Percentiles rank a stretch among this genome's conserved stretches.
These are phyloP conservation scores for Dioscorea alata DNA, from an alignment of 106 monocot genomes.

Conservation along the genomic window DNA sequence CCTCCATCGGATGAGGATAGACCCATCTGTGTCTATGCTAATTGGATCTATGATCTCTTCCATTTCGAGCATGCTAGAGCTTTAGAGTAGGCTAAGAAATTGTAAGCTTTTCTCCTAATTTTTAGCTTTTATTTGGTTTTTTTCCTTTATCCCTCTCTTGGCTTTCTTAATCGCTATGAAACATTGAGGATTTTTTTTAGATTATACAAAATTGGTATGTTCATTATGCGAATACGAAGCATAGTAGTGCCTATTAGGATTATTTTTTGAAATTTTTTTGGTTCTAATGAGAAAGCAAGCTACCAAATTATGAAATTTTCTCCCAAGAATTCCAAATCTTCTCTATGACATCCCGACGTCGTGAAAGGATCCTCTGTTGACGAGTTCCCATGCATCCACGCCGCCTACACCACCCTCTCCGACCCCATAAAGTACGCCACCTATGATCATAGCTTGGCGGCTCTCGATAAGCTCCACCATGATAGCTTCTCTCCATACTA, in stretches of 20 bases:
- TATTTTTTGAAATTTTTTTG: no score
- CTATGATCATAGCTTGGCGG: slow-evolving; percentile 14
- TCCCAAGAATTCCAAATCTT: no score
- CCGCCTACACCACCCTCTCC: slow-evolving; percentile 29
- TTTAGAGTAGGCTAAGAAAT: slow-evolving; percentile 62
- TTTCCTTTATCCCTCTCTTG: no score
- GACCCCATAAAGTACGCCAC: slow-evolving; percentile 24
- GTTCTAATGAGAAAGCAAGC: no score
- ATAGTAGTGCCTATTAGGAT: no score
- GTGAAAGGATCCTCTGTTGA: slow-evolving; percentile 18
- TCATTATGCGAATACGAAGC: no score
- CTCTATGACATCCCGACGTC: slow-evolving; percentile 36
- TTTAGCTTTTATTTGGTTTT: no score
- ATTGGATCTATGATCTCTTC: slow-evolving; percentile 74
- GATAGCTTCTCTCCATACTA: not conserved
- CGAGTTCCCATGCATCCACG: slow-evolving; percentile 22
- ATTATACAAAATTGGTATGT: no score
- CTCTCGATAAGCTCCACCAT: no score
- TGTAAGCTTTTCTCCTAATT: slow-evolving; percentile 17
- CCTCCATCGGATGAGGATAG: slow-evolving; percentile 15
- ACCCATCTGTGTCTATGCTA: slow-evolving; percentile 55
- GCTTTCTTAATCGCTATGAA: no score
- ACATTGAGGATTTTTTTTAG: no score
- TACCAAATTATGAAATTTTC: no score
- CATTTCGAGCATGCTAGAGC: slow-evolving; percentile 71